Evolutionary conservation across 441 rosid genomes (phyloP).

Genomic region (Adansonia grandidieri): DNA sequence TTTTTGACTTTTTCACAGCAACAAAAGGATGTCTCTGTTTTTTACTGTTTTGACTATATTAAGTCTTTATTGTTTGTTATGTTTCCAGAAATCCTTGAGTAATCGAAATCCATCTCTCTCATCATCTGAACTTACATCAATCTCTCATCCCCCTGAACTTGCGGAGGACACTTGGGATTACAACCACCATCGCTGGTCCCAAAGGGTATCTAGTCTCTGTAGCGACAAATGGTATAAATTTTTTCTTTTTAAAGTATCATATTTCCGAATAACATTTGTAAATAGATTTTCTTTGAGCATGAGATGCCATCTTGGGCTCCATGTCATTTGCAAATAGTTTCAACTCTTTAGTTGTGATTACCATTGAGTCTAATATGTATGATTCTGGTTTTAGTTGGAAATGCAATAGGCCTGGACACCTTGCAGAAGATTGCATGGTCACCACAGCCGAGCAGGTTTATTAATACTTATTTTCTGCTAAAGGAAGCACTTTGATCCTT

Average conservation of each 20-base stretch:
- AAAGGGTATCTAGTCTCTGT: conserved; percentile 60
- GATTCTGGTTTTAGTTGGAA: conserved; percentile 50
- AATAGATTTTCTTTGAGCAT: neutral
- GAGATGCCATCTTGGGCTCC: neutral
- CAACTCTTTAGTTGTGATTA: neutral
- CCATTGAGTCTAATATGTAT: conserved; percentile 1
- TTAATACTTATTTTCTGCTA: conserved; percentile 10
- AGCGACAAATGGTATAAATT: conserved; percentile 56
- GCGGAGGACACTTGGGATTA: conserved; percentile 60
- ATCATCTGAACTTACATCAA: conserved; percentile 33
- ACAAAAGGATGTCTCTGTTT: conserved; percentile 8
- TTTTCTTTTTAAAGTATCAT: conserved; percentile 7
- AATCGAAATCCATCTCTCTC: conserved; percentile 29
- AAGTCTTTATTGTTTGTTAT: neutral
- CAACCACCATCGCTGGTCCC: conserved; percentile 52
- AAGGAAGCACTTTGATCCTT: conserved; percentile 13
- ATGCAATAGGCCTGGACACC: conserved; percentile 76
- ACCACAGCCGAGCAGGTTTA: conserved; percentile 41
- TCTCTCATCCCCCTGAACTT: conserved; percentile 35
- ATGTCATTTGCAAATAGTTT: neutral
- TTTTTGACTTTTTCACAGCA: conserved; percentile 15
- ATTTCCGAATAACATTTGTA: conserved; percentile 3
- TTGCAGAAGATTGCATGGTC: conserved; percentile 67
- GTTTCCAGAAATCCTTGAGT: conserved; percentile 42
- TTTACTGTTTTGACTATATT: conserved; percentile 21